Conservation (phyloP, 1,139 yeast species). For the Ogataea hybrid region DNA sequence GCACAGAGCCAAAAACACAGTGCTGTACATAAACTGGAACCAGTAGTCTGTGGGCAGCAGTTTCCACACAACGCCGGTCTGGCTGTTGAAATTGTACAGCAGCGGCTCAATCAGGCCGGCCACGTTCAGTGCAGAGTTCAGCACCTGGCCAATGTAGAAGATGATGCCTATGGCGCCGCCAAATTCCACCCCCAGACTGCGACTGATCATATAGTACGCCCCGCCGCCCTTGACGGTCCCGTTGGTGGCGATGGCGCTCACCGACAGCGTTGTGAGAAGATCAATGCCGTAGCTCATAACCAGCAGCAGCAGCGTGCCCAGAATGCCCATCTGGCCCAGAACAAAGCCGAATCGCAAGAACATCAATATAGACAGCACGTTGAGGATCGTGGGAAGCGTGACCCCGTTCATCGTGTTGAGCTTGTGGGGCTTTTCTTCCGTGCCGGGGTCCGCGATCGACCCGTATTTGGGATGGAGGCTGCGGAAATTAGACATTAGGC, state of each 20-base stretch:
- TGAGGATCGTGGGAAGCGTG: constrained; percentile 70
- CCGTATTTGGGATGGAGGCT: constrained; percentile 3
- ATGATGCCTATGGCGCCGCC: constrained; percentile 83
- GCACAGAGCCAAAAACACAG: constrained; percentile 62
- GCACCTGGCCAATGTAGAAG: constrained; percentile 72
- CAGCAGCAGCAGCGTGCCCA: constrained; percentile 58
- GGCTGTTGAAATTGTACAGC: constrained; percentile 59
- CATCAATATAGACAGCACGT: constrained; percentile 76
- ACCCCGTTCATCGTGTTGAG: constrained; percentile 77
- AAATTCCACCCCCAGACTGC: constrained; percentile 79
- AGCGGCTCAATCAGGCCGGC: constrained; percentile 79
- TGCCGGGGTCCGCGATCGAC: constrained; percentile 3
- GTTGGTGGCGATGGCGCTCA: constrained; percentile 78
- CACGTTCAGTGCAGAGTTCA: constrained; percentile 74
- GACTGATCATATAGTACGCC: constrained; percentile 77
- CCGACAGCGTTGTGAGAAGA: constrained; percentile 65
- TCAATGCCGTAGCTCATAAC: constrained; percentile 64
- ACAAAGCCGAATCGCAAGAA: constrained; percentile 78
- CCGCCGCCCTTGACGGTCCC: constrained; percentile 87
- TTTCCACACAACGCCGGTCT: constrained; percentile 54
- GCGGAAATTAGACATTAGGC: background rate
- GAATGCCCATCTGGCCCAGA: constrained; percentile 72
- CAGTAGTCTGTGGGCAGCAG: constrained; percentile 57
- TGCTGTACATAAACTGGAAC: constrained; percentile 49
- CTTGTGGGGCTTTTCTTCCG: constrained; percentile 35